phyloP scores from a whole-genome alignment of 176 grass and related monocot genomes.

The Coix lacrymajobi region DNA sequence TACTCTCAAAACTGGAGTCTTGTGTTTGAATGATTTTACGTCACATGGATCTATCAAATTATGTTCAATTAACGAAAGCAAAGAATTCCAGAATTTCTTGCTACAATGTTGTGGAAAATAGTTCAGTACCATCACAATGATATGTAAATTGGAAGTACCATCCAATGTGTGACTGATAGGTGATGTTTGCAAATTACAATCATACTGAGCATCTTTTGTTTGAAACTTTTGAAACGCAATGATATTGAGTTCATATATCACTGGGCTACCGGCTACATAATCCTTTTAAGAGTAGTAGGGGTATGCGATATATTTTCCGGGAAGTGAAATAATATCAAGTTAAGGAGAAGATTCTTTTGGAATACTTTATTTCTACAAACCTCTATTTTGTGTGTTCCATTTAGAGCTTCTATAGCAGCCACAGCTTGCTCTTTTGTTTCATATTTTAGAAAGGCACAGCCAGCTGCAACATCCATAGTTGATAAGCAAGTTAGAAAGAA shows the following conservation, averaged over 20 bases:
- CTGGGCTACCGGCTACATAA: neutral
- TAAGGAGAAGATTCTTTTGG: neutral
- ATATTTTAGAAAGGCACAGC: constrained; percentile 96
- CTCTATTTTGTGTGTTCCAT: constrained; percentile 64
- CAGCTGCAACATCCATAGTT: constrained; percentile 53
- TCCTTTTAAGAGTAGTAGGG: neutral
- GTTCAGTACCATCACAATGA: neutral
- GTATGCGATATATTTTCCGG: neutral
- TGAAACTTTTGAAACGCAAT: neutral
- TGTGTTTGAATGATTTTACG: neutral
- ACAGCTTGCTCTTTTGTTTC: constrained; percentile 94
- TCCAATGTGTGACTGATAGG: neutral
- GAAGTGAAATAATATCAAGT: neutral
- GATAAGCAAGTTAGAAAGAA: constrained; percentile 20
- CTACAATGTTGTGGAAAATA: neutral
- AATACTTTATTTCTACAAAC: constrained; percentile 21
- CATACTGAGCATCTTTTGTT: neutral
- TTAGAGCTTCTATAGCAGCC: constrained; percentile 82
- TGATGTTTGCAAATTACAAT: neutral
- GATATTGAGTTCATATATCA: neutral
- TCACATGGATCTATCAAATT: neutral
- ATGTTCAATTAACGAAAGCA: neutral
- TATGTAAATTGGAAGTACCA: neutral
- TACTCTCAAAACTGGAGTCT: neutral
- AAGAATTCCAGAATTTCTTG: neutral